These are phyloP conservation scores for Echium plantagineum DNA, from an alignment of 257 asterid genomes.

Conservation along the genomic window DNA sequence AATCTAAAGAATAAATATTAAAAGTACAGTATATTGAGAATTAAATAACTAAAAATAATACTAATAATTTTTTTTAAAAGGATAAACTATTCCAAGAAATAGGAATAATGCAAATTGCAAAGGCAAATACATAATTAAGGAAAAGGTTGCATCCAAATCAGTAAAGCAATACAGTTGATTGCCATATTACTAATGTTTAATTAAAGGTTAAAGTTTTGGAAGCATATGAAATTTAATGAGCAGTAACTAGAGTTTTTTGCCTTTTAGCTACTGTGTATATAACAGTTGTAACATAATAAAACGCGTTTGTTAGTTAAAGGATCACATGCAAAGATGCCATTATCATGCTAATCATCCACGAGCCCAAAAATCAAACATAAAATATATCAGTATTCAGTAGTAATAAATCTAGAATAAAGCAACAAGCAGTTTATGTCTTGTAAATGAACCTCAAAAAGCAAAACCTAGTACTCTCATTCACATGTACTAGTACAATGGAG, in stretches of 20 bases:
- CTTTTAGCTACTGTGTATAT: neutral
- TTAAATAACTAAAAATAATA: too few relatives aligned
- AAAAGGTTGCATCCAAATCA: neutral
- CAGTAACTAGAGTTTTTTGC: neutral
- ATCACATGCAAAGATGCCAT: neutral
- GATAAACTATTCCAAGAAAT: too few relatives aligned
- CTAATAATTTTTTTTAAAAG: too few relatives aligned
- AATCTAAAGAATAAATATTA: too few relatives aligned
- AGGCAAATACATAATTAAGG: neutral
- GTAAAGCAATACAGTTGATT: too few relatives aligned
- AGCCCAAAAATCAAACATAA: neutral
- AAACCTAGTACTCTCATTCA: neutral
- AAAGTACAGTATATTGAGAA: too few relatives aligned
- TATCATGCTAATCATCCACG: neutral
- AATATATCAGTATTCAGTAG: too few relatives aligned
- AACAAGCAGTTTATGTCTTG: neutral
- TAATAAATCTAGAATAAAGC: neutral
- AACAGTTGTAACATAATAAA: neutral
- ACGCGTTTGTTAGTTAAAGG: neutral
- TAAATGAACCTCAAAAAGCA: neutral
- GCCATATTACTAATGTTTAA: too few relatives aligned
- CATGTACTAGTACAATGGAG: too few relatives aligned
- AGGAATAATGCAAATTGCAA: too few relatives aligned
- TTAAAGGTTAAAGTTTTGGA: neutral
- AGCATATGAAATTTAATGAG: slow-evolving; percentile 1